These are phyloP conservation scores for Fusarium foetens DNA, from an alignment of 2,329 filamentous ascomycete species.

Conservation along the genomic window DNA sequence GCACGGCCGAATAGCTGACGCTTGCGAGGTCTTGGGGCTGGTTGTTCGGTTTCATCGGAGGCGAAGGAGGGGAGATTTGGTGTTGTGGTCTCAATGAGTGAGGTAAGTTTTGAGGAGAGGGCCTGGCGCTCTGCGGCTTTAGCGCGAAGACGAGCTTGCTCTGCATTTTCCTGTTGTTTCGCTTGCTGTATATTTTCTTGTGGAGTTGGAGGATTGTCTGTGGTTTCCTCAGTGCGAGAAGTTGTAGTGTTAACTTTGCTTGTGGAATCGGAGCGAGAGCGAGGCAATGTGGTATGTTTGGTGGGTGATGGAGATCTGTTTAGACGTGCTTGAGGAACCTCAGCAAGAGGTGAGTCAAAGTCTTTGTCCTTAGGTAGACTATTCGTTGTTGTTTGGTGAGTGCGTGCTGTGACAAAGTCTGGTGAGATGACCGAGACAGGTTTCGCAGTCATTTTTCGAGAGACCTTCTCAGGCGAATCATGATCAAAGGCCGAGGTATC, in stretches of 20 bases:
- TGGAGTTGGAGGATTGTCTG: background rate
- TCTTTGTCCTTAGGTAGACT: slow-evolving; percentile 39
- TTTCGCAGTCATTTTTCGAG: slow-evolving; percentile 14
- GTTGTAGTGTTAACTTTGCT: slow-evolving; percentile 10
- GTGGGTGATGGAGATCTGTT: slow-evolving; percentile 54
- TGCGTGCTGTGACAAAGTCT: slow-evolving; percentile 57
- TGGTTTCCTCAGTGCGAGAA: background rate
- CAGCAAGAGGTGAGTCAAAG: slow-evolving; percentile 52
- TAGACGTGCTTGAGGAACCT: slow-evolving; percentile 53
- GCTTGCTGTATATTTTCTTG: slow-evolving; percentile 4
- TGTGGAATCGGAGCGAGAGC: slow-evolving; percentile 54
- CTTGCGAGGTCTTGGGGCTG: slow-evolving; percentile 47
- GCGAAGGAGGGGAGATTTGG: slow-evolving; percentile 28
- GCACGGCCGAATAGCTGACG: slow-evolving; percentile 68
- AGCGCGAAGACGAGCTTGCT: slow-evolving; percentile 44
- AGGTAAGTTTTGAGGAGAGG: slow-evolving; percentile 56
- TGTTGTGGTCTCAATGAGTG: slow-evolving; percentile 52
- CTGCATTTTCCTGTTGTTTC: slow-evolving; percentile 29
- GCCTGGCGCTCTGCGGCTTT: slow-evolving; percentile 53
- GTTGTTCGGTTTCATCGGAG: slow-evolving; percentile 26
- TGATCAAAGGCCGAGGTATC: slow-evolving; percentile 54
- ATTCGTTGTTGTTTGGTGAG: slow-evolving; percentile 47
- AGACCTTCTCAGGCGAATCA: slow-evolving; percentile 40
- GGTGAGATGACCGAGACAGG: slow-evolving; percentile 44
- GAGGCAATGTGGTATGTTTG: slow-evolving; percentile 38